These are phyloP conservation scores for Saccharomyces paradoxus DNA, from an alignment of 805 yeast species.

Conservation along the genomic window DNA sequence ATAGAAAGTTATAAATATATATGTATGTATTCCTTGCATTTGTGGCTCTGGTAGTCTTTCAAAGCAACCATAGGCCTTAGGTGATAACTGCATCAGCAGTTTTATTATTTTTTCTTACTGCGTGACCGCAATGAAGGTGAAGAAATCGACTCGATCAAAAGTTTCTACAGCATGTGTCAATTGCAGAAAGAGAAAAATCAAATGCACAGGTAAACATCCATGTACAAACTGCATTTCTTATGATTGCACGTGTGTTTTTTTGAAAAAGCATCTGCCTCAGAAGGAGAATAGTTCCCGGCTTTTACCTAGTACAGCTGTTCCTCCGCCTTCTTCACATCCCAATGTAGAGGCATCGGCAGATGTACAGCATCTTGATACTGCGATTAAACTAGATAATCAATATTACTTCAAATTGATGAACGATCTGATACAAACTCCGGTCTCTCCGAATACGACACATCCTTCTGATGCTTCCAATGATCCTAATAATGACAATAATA, in stretches of 20 bases:
- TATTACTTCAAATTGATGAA: background rate
- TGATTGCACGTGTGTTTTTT: slow-evolving; percentile 23
- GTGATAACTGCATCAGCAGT: background rate
- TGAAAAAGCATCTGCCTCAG: background rate
- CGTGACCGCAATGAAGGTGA: background rate
- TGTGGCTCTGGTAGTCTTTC: background rate
- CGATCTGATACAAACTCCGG: background rate
- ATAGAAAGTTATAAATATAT: background rate
- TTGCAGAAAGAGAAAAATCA: slow-evolving; percentile 29
- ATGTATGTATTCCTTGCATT: background rate
- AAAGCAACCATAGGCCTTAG: no score
- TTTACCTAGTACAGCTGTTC: background rate
- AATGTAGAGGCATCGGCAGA: background rate
- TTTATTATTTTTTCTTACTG: background rate
- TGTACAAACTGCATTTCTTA: slow-evolving; percentile 28
- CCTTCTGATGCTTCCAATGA: background rate
- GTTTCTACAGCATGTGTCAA: slow-evolving; percentile 20
- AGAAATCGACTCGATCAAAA: background rate
- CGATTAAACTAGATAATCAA: background rate
- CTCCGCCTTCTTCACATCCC: background rate
- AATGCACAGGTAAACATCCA: slow-evolving; percentile 28
- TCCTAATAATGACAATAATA: background rate
- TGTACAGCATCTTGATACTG: background rate
- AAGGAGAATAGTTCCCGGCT: background rate
- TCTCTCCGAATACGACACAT: background rate